Evolutionary conservation across 257 asterid species (phyloP), one percentile per base, ranked within the genome.

Genomic region (Solanum sejunctum): DNA sequence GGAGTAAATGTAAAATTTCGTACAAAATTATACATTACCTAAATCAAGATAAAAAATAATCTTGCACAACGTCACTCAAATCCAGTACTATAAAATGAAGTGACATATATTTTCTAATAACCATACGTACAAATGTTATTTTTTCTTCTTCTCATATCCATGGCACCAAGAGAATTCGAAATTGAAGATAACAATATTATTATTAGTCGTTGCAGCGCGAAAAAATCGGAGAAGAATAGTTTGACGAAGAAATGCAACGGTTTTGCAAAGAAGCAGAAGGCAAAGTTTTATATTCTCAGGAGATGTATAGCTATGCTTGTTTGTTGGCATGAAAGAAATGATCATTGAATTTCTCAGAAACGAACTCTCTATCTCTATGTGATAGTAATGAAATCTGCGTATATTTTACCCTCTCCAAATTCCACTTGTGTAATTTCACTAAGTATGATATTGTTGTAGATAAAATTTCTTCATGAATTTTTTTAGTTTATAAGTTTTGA

Each of bases 291-390:
- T 88, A 93, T 94, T 86, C 84, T 94, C 60, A 89, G 98, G 58
- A 94, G 98, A 12, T 94, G 98, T 88, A 90, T 94, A 64, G 93
- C 91, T 43, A 92, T 94, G 95, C 96, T 94, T 36, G 87, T 93
- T 18, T 94, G 98, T 88, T 94, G 97, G 98, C 95, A 85, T 52
- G 97, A 94, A 85, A 88, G 89, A 28, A 89, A 85, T 49, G 93
- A 93, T 18, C 88, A 86, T 64, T 92, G 87, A 83, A 72, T 64
- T 64, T 36, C 41, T 36, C 6, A 7, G 0, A 36, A 36, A 36
- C 7, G 0, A 1, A 3, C 41, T 36, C 41, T 36, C 41, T 36
- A 36, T 36, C 41, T 4, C 6, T 36, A 4, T 36, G 6, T 36
- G 41, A 36, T 4, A 36, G 41, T 36, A 0, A 0, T 36, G 6